Percentiles rank a stretch among this genome's conserved stretches.
Conservation (phyloP, 805 yeast genomes). For the Pichia nanzhaoensis region DNA sequence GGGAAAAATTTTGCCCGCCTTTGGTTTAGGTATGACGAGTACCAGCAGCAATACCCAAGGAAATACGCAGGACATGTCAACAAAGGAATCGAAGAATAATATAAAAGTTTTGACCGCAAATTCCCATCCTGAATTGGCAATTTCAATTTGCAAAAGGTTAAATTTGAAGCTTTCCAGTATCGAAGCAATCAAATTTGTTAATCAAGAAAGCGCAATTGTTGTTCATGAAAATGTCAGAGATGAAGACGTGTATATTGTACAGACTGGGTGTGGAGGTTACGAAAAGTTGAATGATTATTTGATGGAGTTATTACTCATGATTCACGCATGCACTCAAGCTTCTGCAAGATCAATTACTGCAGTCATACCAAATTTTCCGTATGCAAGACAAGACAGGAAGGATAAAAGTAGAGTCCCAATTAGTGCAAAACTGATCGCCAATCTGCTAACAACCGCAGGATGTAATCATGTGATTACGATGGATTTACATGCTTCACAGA, state of each 20-base stretch:
- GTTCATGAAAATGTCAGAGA: constrained; percentile 86
- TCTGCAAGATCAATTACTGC: constrained; percentile 93
- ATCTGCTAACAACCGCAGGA: constrained; percentile 87
- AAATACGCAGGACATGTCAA: constrained; percentile 23
- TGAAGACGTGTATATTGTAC: constrained; percentile 80
- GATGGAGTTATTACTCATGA: constrained; percentile 82
- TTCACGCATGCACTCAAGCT: constrained; percentile 93
- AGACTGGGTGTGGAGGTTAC: constrained; percentile 82
- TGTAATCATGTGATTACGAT: constrained; percentile 93
- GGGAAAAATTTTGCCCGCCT: not conserved
- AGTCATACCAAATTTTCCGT: constrained; percentile 91
- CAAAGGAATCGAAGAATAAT: constrained; percentile 33
- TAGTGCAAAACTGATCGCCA: constrained; percentile 90
- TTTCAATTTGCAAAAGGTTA: constrained; percentile 56
- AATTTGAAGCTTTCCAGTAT: constrained; percentile 67
- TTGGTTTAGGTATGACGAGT: too few relatives aligned
- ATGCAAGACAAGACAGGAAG: constrained; percentile 95
- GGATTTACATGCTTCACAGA: constrained; percentile 97
- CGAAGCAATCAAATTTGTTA: constrained; percentile 78
- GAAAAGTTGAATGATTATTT: constrained; percentile 70
- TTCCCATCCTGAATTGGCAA: constrained; percentile 82
- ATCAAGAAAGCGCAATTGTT: constrained; percentile 82
- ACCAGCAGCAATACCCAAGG: not conserved
- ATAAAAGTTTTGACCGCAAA: constrained; percentile 53
- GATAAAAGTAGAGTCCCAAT: constrained; percentile 96